Base-by-base conservation (phyloP, 306 rosid species). In the Ziziphus jujuba region DNA sequence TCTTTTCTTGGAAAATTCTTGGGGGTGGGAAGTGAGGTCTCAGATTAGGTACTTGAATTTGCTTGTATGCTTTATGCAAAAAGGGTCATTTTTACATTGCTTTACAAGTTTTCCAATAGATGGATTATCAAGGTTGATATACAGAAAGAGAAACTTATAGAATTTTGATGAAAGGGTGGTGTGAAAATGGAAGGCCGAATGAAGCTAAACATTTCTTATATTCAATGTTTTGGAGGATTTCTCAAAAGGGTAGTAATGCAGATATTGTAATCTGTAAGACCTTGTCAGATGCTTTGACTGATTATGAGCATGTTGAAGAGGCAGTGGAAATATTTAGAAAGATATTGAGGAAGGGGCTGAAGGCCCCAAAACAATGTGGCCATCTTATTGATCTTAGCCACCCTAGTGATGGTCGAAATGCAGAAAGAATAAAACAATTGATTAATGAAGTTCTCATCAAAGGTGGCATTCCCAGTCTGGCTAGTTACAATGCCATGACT, bases 141-240 rank as follows among this genome's bases (percentile, higher is more conserved):
- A 80, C 82, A 2, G 70, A 73, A 54, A 73, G 80, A 70, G 75
- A 73, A 61, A 81, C 77, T 66, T 81, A 81, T 45, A 49, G 24
- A 72, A 74, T 77, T 73, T 22, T 81, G 44, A 81, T 81, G 86
- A 61, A 69, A 61, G 82, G 82, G 24, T 59, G 77, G 66, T 81
- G 86, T 31, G 52, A 51, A 61, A 80, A 81, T 57, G 59, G 69
- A 40, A 77, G 68, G 69, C 75, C 77, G n/a, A 56, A 74, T 51
- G 86, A 81, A 72, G 80, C 75, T 21, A 52, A 50, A 25, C 86
- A 74, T 74, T 77, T 81, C 66, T 47, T 81, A 72, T 77, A 77
- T 64, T 77, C 82, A 7, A 81, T 81, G 86, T 81, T 81, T 70
- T 81, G 82, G 82, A 71, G 82, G 61, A 81, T 81, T 44, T 77